A percentile compares a stretch with the other conserved stretches of the same genome.
phyloP scores from a whole-genome alignment of 441 rosid species.

The Gossypium schwendimanii region DNA sequence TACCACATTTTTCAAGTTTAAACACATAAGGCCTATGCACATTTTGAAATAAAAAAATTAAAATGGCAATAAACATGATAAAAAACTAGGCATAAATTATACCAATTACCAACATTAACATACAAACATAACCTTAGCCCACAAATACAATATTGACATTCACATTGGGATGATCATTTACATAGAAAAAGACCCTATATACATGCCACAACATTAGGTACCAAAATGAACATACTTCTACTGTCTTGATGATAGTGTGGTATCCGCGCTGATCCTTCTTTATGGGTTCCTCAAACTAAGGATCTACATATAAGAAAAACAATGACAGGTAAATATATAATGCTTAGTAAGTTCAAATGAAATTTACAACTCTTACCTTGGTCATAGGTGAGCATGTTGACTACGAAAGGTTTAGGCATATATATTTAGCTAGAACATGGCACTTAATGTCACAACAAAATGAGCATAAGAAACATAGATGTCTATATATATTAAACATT shows the following conservation, averaged over 20 bases:
- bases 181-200: background rate
- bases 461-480: background rate
- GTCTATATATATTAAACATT: background rate
- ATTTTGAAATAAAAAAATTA: no score
- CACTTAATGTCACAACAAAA: background rate
- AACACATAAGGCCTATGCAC: background rate
- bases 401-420: background rate
- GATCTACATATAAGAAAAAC: no score
- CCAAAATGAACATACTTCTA: background rate
- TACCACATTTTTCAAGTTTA: background rate
- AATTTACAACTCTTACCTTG: background rate
- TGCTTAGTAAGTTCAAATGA: background rate
- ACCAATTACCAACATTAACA: background rate
- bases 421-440: background rate
- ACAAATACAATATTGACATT: background rate
- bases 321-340: no score
- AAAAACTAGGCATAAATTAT: background rate
- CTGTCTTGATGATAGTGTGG: background rate
- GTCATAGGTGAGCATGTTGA: background rate
- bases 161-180: background rate
- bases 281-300: no score
- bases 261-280: background rate
- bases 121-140: background rate
- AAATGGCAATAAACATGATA: background rate
- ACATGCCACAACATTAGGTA: background rate